phyloP scores from a whole-genome alignment of 805 yeast genomes.

The Candida coquimbonensis region DNA sequence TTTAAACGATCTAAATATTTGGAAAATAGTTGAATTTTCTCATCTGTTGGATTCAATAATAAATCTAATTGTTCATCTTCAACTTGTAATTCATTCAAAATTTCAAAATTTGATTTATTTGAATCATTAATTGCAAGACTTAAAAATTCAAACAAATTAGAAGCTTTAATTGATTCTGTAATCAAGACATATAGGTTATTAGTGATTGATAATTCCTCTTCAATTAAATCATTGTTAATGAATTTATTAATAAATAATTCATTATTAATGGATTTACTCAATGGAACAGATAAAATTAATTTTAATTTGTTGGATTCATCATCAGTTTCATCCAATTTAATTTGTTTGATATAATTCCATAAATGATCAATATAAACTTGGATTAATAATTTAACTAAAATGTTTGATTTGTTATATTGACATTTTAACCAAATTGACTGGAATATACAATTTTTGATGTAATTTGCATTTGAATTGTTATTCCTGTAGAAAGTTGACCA shows the following conservation, averaged over 20 bases:
- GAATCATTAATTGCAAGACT: conserved; percentile 8
- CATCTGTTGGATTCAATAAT: conserved; percentile 24
- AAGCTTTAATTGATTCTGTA: conserved; percentile 18
- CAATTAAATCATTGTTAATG: conserved; percentile 7
- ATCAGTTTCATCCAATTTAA: conserved; percentile 12
- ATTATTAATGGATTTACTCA: conserved; percentile 22
- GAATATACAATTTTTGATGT: conserved; percentile 20
- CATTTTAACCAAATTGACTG: conserved; percentile 20
- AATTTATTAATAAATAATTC: conserved; percentile 18
- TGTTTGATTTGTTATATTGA: conserved; percentile 13
- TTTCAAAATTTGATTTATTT: conserved; percentile 3
- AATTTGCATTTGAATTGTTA: conserved; percentile 16
- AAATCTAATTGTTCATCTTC: conserved; percentile 20
- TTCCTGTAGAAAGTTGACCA: conserved; percentile 11
- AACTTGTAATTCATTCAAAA: conserved; percentile 12
- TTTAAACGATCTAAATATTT: conserved; percentile 16
- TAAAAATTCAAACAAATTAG: conserved; percentile 17
- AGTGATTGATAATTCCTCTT: too few relatives aligned
- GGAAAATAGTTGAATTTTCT: conserved; percentile 17
- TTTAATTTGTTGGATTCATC: conserved; percentile 22
- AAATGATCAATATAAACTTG: conserved; percentile 20
- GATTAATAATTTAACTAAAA: conserved; percentile 14
- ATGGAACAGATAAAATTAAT: conserved; percentile 20
- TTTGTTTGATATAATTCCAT: conserved; percentile 22
- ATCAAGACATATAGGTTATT: conserved; percentile 3